Percentiles rank a stretch among this genome's conserved stretches.
These are phyloP conservation scores for Fusarium sp. DNA, from an alignment of 2,329 filamentous ascomycete genomes.

Conservation along the genomic window DNA sequence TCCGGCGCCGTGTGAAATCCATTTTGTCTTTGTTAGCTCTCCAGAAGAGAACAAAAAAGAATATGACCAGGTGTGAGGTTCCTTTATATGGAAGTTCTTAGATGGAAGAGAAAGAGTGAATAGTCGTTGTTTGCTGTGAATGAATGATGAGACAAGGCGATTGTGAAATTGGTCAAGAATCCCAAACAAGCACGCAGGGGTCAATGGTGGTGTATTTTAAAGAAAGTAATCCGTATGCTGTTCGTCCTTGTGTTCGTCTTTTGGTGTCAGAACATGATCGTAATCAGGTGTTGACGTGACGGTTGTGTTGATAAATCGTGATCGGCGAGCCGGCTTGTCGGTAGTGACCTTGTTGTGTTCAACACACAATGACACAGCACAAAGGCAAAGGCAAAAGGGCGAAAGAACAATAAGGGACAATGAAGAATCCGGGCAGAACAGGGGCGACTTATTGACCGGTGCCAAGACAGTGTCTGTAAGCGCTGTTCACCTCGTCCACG, in stretches of 20 bases:
- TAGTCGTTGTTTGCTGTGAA: slow-evolving; percentile 15
- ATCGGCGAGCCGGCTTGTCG: slow-evolving; percentile 26
- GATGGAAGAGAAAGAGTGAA: slow-evolving; percentile 21
- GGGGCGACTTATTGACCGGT: slow-evolving; percentile 11
- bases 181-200: slow-evolving; percentile 25
- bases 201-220: slow-evolving; percentile 18
- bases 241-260: slow-evolving; percentile 38
- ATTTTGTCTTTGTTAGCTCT: slow-evolving; percentile 44
- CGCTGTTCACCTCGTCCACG: slow-evolving; percentile 35
- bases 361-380: slow-evolving; percentile 36
- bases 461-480: slow-evolving; percentile 1
- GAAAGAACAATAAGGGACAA: slow-evolving; percentile 21
- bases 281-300: slow-evolving; percentile 19
- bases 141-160: slow-evolving; percentile 7
- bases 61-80: slow-evolving; percentile 21
- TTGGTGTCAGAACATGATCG: slow-evolving; percentile 41
- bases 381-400: slow-evolving; percentile 10
- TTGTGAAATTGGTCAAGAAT: slow-evolving; percentile 20
- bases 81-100: slow-evolving; percentile 18
- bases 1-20: slow-evolving; percentile 48
- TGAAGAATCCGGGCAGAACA: slow-evolving; percentile 24
- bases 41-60: slow-evolving; percentile 17
- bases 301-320: slow-evolving; percentile 27
- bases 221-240: slow-evolving; percentile 34
- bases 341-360: slow-evolving; percentile 34